A percentile compares a stretch with the other conserved stretches of the same genome.
phyloP scores from a whole-genome alignment of 768 basidiomycete species.

The Tylopilus felleus region DNA sequence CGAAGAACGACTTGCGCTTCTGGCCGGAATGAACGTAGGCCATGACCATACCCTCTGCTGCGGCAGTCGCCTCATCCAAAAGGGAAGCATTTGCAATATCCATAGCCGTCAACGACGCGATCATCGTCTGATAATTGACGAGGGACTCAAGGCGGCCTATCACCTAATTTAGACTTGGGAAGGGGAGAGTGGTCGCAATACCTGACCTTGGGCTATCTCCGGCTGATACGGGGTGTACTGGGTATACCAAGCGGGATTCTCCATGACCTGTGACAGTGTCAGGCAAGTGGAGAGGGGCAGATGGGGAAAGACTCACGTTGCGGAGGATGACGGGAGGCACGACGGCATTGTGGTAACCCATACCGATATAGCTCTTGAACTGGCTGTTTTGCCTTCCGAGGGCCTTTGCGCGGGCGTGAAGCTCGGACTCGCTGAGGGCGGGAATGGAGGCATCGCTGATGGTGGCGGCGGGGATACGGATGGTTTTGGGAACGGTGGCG shows the following conservation, averaged over 20 bases:
- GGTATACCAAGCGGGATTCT: slow-evolving; percentile 98
- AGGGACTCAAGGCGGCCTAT: slow-evolving; percentile 92
- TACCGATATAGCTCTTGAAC: slow-evolving; percentile 93
- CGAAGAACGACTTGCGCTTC: slow-evolving; percentile 81
- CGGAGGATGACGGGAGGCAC: slow-evolving; percentile 94
- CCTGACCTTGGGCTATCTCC: slow-evolving; percentile 92
- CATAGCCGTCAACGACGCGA: slow-evolving; percentile 90
- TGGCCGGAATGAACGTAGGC: slow-evolving; percentile 63
- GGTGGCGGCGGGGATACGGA: slow-evolving; percentile 61
- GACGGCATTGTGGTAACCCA: slow-evolving; percentile 95
- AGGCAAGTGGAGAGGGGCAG: not conserved
- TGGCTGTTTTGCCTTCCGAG: slow-evolving; percentile 77
- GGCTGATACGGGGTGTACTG: slow-evolving; percentile 96
- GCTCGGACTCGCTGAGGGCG: slow-evolving; percentile 81
- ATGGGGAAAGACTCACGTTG: slow-evolving; percentile 53
- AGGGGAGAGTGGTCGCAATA: slow-evolving; percentile 1
- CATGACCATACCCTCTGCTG: slow-evolving; percentile 97
- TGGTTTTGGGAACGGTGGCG: slow-evolving; percentile 76
- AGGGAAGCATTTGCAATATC: slow-evolving; percentile 96
- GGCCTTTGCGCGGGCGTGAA: slow-evolving; percentile 68
- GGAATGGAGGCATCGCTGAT: slow-evolving; percentile 69
- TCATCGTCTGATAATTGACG: slow-evolving; percentile 96
- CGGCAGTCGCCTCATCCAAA: slow-evolving; percentile 92
- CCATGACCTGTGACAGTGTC: slow-evolving; percentile 58
- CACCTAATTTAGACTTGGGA: slow-evolving; percentile 13